These are phyloP conservation scores for Dothideomycetes sp. DNA, from an alignment of 2,329 filamentous ascomycete genomes.

Conservation along the genomic window DNA sequence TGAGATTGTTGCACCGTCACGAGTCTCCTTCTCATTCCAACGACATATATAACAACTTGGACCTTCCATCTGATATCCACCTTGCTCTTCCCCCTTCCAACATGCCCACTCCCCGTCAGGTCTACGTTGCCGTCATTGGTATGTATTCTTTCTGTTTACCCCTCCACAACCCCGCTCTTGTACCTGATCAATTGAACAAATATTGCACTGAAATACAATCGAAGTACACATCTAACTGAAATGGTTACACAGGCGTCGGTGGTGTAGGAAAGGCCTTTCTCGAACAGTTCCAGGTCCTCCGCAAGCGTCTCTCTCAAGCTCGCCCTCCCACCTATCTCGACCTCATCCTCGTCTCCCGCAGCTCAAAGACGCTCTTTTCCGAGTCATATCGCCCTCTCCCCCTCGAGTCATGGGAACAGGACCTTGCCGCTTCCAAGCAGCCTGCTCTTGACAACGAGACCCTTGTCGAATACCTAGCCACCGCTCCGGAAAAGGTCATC, in stretches of 20 bases:
- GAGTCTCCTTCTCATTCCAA: background rate
- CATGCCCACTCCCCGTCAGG: constrained; percentile 31
- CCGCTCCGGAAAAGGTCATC: constrained; percentile 66
- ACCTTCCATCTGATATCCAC: background rate
- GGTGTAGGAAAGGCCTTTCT: constrained; percentile 91
- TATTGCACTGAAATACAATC: no score
- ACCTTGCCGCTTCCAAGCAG: constrained; percentile 53
- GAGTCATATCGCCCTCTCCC: constrained; percentile 58
- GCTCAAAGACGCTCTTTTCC: constrained; percentile 69
- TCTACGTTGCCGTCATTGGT: constrained; percentile 39
- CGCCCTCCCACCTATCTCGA: constrained; percentile 54
- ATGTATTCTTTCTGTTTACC: constrained; percentile 6
- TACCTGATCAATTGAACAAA: no score
- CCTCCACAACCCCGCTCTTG: constrained; percentile 1
- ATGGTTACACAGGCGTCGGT: constrained; percentile 65
- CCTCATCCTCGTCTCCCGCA: constrained; percentile 77
- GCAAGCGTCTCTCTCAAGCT: constrained; percentile 43
- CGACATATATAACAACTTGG: background rate
- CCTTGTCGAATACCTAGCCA: constrained; percentile 65
- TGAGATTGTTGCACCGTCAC: no score
- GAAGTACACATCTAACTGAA: no score
- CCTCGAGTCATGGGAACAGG: constrained; percentile 47
- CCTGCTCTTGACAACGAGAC: constrained; percentile 57
- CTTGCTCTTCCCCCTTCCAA: constrained; percentile 9
- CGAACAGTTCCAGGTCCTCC: constrained; percentile 61